These are phyloP conservation scores for Diaporthe citri DNA, from an alignment of 2,329 filamentous ascomycete genomes.

Conservation along the genomic window DNA sequence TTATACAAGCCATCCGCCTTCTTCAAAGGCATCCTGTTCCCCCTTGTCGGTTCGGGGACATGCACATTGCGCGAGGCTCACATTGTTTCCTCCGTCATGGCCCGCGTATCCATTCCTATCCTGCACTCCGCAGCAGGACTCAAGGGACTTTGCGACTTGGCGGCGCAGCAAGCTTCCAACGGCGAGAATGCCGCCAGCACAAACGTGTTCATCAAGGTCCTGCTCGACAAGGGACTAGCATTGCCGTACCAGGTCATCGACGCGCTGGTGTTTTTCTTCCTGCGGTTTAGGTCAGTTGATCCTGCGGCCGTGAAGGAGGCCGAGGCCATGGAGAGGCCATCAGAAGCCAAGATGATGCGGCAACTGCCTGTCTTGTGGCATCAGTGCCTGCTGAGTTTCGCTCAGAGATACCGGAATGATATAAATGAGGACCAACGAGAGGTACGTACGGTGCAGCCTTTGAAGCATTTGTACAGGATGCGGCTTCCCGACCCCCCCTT, in stretches of 20 bases:
- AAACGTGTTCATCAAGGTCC: constrained; percentile 93
- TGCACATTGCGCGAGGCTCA: constrained; percentile 93
- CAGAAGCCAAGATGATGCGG: constrained; percentile 53
- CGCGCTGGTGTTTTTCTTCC: constrained; percentile 94
- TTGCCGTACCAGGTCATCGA: constrained; percentile 96
- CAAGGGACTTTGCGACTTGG: constrained; percentile 93
- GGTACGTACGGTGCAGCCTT: constrained; percentile 40
- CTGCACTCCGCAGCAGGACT: constrained; percentile 93
- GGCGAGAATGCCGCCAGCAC: constrained; percentile 91
- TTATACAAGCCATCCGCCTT: constrained; percentile 96
- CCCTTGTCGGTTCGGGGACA: constrained; percentile 85
- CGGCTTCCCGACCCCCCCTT: too few relatives aligned
- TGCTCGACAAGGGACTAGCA: constrained; percentile 97
- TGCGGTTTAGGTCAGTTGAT: constrained; percentile 84
- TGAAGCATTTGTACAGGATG: neutral
- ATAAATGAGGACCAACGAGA: constrained; percentile 93
- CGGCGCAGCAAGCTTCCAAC: constrained; percentile 86
- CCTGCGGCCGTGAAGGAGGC: constrained; percentile 65
- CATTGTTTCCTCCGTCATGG: constrained; percentile 89
- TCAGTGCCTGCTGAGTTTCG: constrained; percentile 91
- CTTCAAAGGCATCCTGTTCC: constrained; percentile 97
- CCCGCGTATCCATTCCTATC: constrained; percentile 87
- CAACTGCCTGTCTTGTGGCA: constrained; percentile 95
- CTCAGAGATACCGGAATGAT: constrained; percentile 94
- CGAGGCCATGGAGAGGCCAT: constrained; percentile 65